Conservation (phyloP, 2,329 filamentous ascomycete genomes). For the Gliomastix tumulicola region DNA sequence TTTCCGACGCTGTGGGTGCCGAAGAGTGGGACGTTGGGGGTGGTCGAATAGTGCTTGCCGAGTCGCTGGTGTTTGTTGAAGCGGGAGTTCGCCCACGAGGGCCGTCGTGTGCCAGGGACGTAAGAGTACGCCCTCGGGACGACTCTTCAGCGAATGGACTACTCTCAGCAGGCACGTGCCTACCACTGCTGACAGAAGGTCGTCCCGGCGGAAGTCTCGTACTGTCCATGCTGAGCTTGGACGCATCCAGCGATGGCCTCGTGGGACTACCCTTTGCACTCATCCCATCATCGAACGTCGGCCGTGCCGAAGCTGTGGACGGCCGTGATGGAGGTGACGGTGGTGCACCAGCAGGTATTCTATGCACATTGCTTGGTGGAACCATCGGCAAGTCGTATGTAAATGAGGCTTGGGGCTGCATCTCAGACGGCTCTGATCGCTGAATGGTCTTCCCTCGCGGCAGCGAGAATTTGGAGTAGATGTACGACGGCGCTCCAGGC, state of each 20-base stretch:
- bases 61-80: constrained; percentile 35
- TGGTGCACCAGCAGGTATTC: constrained; percentile 37
- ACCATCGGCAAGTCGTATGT: constrained; percentile 54
- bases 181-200: no score
- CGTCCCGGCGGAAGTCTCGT: constrained; percentile 22
- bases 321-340: constrained; percentile 56
- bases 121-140: constrained; percentile 33
- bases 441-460: constrained; percentile 78
- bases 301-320: constrained; percentile 43
- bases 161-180: no score
- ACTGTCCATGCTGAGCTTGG: constrained; percentile 42
- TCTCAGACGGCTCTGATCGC: constrained; percentile 55
- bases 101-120: no score
- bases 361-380: constrained; percentile 32
- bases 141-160: no score
- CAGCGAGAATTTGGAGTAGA: constrained; percentile 77
- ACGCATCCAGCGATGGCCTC: constrained; percentile 41
- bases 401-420: constrained; percentile 42
- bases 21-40: constrained; percentile 32
- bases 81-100: no score
- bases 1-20: constrained; percentile 55
- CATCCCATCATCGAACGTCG: constrained; percentile 26
- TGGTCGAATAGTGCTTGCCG: constrained; percentile 42
- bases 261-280: constrained; percentile 21
- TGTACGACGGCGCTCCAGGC: constrained; percentile 63